Conservation (phyloP, 1,284 basidiomycete genomes). For the Neolentinus lepideus region DNA sequence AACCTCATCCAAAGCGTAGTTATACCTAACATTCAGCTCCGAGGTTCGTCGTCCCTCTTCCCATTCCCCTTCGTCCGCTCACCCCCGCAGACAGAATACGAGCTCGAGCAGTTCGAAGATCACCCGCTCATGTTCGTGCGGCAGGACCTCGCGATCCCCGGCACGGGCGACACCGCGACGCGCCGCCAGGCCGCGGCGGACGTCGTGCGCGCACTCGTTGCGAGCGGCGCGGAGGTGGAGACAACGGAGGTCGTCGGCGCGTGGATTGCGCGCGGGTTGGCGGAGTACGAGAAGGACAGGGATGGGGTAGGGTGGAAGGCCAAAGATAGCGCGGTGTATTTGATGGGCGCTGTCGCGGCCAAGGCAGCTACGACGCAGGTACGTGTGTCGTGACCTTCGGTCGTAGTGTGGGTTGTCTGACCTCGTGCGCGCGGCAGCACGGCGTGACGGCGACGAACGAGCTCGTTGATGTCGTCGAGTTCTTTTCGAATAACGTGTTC, state of each 20-base stretch:
- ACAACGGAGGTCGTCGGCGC: constrained; percentile 81
- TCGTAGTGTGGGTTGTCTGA: neutral
- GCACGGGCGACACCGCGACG: constrained; percentile 54
- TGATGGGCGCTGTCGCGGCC: constrained; percentile 88
- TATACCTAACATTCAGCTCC: constrained; percentile 84
- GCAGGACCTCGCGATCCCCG: constrained; percentile 74
- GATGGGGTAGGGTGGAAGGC: constrained; percentile 79
- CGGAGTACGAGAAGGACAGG: constrained; percentile 46
- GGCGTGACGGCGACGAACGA: constrained; percentile 93
- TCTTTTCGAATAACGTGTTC: constrained; percentile 91
- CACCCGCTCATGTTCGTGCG: constrained; percentile 96
- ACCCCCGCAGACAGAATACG: constrained; percentile 54
- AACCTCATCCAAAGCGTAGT: constrained; percentile 88
- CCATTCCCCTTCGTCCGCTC: neutral
- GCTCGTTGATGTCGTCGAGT: constrained; percentile 90
- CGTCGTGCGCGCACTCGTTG: constrained; percentile 81
- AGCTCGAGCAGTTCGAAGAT: constrained; percentile 96
- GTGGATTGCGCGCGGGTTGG: constrained; percentile 81
- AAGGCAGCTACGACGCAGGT: constrained; percentile 81
- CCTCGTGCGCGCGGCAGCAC: constrained; percentile 41
- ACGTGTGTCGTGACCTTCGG: constrained; percentile 16
- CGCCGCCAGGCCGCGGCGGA: constrained; percentile 90
- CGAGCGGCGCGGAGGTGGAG: constrained; percentile 74
- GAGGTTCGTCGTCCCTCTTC: constrained; percentile 36
- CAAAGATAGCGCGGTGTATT: constrained; percentile 95